Base-by-base conservation (phyloP, 2,329 filamentous ascomycete genomes). In the Pseudogymnoascus sp. region DNA sequence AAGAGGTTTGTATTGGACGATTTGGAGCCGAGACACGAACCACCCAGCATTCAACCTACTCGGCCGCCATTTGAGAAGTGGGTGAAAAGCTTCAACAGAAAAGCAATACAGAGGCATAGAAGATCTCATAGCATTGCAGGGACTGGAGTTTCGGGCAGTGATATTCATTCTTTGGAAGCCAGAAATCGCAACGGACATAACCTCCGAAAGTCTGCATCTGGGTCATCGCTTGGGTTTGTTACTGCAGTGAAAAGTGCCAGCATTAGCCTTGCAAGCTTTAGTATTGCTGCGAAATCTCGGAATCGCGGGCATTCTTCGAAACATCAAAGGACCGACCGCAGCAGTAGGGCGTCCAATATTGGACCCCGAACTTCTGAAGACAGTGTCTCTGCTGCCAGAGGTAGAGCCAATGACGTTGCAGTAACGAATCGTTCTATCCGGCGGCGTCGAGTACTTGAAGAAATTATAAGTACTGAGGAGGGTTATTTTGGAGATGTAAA, bases 401-500 rank as follows among this genome's bases (percentile, higher is more conserved):
- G 72, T n/a, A 66, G 71, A 4, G 68, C 74, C 8, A 65, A 86
- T 9, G 91, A 96, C 66, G 82, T 87, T 62, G 85, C 80, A 30
- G 86, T 88, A n/a, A 82, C 82, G 41, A 82, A 86, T 66, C 84
- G 92, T 60, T 84, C 90, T 1, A 74, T 89, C 18, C 88, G 91
- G 68, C 84, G 94, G 63, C 84, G 90, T 12, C 85, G 87, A 64
- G 85, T 96, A 38, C 75, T 97, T 36, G 89, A 94, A 70, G 94
- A 97, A 74, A 77, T 97, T 58, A 84, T 97, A 63, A 82, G 77
- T 61, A 96, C 92, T 0, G 94, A 97, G 73, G 89, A 94, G 71
- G 85, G 87, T 68, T 97, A 97, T 71, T 86, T 97, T 67, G 84
- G 87, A 14, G 93, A 96, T 68, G 75, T 97, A 62, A 90, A 90